Conservation (phyloP, 106 monocot genomes). For the Acorus calamus region DNA sequence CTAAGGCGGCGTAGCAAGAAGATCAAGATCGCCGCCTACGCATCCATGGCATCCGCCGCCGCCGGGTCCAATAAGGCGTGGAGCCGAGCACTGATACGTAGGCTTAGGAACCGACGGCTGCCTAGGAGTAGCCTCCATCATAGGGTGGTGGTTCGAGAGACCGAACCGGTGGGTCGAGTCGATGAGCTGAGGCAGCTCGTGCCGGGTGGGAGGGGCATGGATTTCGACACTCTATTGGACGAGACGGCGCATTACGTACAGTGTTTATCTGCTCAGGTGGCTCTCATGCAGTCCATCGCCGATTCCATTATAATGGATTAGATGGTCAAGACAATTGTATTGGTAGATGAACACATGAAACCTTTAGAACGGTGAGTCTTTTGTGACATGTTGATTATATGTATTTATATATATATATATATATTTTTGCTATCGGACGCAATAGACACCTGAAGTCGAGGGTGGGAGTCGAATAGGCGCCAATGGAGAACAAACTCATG, state of each 20-base stretch:
- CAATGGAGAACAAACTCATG: too few relatives aligned
- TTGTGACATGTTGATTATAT: too few relatives aligned
- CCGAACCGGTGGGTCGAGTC: background rate
- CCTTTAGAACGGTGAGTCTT: too few relatives aligned
- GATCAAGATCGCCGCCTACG: slow-evolving; percentile 41
- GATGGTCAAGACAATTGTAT: too few relatives aligned
- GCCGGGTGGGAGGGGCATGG: slow-evolving; percentile 37
- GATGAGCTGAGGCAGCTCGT: slow-evolving; percentile 33
- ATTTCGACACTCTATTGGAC: slow-evolving; percentile 27
- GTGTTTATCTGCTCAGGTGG: slow-evolving; percentile 27
- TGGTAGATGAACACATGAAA: too few relatives aligned
- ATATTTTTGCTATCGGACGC: too few relatives aligned
- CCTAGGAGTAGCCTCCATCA: too few relatives aligned
- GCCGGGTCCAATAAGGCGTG: slow-evolving; percentile 17
- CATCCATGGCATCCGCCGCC: slow-evolving; percentile 38
- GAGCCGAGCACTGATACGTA: slow-evolving; percentile 31
- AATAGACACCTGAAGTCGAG: too few relatives aligned
- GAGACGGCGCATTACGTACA: slow-evolving; percentile 40
- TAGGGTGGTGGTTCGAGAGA: too few relatives aligned
- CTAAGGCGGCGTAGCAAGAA: background rate
- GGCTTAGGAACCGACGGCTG: background rate
- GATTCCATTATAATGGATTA: too few relatives aligned
- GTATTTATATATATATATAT: too few relatives aligned
- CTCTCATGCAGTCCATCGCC: slow-evolving; percentile 36
- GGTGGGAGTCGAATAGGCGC: too few relatives aligned